phyloP scores from a whole-genome alignment of 1,284 basidiomycete genomes.

The Ustilago esculenta region DNA sequence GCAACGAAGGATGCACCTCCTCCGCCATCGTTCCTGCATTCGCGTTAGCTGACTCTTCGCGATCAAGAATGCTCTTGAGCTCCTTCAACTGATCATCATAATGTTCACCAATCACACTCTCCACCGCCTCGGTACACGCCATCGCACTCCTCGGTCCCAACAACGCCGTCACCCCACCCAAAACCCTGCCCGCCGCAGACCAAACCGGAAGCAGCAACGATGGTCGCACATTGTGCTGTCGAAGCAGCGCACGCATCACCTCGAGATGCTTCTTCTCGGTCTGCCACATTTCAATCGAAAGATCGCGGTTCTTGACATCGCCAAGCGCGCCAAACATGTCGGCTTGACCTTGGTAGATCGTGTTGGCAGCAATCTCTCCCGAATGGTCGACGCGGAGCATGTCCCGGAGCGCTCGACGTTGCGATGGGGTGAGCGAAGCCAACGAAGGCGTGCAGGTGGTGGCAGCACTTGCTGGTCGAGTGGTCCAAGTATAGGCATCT shows the following conservation, averaged over 20 bases:
- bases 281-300: conserved; percentile 91
- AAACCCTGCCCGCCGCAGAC: conserved; percentile 82
- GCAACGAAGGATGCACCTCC: conserved; percentile 75
- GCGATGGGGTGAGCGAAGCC: conserved; percentile 36
- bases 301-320: conserved; percentile 46
- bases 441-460: conserved; percentile 38
- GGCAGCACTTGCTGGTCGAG: background rate
- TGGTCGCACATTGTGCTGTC: conserved; percentile 84
- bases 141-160: conserved; percentile 93
- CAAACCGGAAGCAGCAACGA: conserved; percentile 85
- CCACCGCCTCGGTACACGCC: conserved; percentile 97
- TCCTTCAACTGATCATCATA: conserved; percentile 78
- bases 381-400: conserved; percentile 66
- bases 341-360: conserved; percentile 65
- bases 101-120: conserved; percentile 96
- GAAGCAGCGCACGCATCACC: conserved; percentile 83
- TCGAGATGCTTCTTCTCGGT: conserved; percentile 91
- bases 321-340: conserved; percentile 59
- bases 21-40: conserved; percentile 2
- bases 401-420: conserved; percentile 48
- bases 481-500: conserved; percentile 41
- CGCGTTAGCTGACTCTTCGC: conserved; percentile 6
- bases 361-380: conserved; percentile 65
- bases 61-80: conserved; percentile 36
- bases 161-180: conserved; percentile 85